A percentile compares a stretch with the other conserved stretches of the same genome.
These are phyloP conservation scores for Clonostachys solani DNA, from an alignment of 2,329 filamentous ascomycete genomes.

Conservation along the genomic window DNA sequence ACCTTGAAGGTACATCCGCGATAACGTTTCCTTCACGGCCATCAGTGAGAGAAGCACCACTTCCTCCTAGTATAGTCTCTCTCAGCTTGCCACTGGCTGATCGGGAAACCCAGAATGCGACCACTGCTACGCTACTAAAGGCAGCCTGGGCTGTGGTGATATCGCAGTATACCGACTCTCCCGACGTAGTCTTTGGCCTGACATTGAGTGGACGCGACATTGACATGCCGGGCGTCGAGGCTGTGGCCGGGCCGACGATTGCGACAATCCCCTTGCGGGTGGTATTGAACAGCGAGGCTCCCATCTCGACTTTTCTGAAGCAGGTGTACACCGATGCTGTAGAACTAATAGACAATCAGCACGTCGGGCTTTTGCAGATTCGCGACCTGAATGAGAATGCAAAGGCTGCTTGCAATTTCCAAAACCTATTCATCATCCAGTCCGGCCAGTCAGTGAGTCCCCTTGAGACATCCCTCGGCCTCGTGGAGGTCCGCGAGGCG, in stretches of 20 bases:
- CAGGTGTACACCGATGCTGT: conserved; percentile 9
- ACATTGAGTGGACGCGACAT: conserved; percentile 3
- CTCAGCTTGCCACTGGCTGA: not conserved
- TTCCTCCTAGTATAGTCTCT: not conserved
- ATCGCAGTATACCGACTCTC: conserved; percentile 1
- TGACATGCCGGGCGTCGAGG: conserved; percentile 1
- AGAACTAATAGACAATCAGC: conserved; percentile 7
- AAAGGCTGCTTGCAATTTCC: conserved; percentile 7
- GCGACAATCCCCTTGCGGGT: conserved; percentile 3
- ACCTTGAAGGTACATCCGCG: not conserved
- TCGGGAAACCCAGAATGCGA: not conserved
- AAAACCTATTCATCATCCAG: conserved; percentile 9
- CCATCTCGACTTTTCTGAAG: conserved; percentile 29
- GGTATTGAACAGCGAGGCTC: conserved; percentile 23
- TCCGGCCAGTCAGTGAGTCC: too few relatives aligned
- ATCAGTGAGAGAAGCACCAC: not conserved
- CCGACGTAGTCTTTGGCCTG: conserved; percentile 4
- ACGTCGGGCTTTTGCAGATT: conserved; percentile 11
- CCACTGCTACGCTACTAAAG: conserved; percentile 9
- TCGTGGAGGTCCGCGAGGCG: too few relatives aligned
- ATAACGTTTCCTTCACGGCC: conserved; percentile 3
- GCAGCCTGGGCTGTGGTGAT: conserved; percentile 8
- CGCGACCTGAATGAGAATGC: conserved; percentile 2
- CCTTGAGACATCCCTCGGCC: too few relatives aligned
- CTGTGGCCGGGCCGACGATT: conserved; percentile 3